These are phyloP conservation scores for Panicum virgatum DNA, from an alignment of 202 grass and related monocot genomes.

Conservation along the genomic window DNA sequence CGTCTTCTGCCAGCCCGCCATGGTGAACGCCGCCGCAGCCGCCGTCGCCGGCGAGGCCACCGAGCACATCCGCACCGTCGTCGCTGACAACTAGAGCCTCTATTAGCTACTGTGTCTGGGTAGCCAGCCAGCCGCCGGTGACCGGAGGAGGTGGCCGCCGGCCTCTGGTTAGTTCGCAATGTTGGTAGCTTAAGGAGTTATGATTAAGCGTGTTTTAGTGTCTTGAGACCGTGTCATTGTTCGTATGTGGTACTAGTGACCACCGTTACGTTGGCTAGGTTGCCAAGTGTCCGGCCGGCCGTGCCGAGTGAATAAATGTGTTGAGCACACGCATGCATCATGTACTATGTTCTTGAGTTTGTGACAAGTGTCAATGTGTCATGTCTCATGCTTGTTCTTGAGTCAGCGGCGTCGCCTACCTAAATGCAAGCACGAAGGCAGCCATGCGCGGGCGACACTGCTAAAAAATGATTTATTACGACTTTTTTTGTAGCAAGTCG, in stretches of 20 bases:
- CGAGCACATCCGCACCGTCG: neutral
- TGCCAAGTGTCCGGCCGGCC: neutral
- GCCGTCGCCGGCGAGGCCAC: neutral
- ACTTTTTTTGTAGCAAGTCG: too few species aligned
- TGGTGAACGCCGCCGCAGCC: neutral
- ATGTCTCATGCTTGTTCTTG: neutral
- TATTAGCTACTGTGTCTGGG: too few species aligned
- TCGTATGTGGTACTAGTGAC: neutral
- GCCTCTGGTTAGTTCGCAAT: neutral
- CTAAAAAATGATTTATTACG: too few species aligned
- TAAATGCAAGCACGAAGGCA: neutral
- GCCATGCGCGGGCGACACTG: neutral
- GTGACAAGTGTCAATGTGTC: neutral
- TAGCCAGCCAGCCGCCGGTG: neutral
- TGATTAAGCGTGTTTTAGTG: neutral
- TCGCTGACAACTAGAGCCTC: slow-evolving; percentile 31
- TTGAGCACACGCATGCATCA: neutral
- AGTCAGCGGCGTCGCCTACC: neutral
- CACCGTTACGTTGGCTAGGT: neutral
- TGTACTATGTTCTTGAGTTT: neutral
- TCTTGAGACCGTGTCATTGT: neutral
- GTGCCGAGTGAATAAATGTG: neutral
- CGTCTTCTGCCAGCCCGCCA: slow-evolving; percentile 49
- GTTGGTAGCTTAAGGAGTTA: neutral
- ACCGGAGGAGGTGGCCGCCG: neutral